phyloP scores from a whole-genome alignment of 139 green algal species.

The Micromonas pusilla region DNA sequence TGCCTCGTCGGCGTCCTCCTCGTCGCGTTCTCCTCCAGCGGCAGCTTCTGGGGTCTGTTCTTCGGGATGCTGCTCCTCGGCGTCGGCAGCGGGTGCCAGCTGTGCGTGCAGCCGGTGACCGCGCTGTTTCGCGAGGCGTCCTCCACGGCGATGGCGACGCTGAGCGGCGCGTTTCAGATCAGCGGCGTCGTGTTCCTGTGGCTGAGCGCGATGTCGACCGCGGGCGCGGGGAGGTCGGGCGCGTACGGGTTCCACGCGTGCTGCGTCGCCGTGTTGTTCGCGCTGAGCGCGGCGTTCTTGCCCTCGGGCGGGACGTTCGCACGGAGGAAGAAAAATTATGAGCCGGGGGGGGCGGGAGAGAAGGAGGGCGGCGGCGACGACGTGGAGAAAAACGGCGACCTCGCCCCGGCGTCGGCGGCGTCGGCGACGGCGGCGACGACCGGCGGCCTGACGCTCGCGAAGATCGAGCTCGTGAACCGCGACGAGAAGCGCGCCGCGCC shows the following conservation, averaged over 20 bases:
- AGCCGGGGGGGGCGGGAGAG: too few species aligned
- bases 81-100: background rate
- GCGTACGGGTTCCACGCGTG: background rate
- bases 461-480: background rate
- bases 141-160: background rate
- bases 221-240: background rate
- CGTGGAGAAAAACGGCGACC: background rate
- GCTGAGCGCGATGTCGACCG: background rate
- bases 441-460: too few species aligned
- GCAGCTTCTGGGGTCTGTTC: background rate
- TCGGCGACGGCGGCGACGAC: too few species aligned
- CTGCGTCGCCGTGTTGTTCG: background rate
- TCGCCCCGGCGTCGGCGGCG: background rate
- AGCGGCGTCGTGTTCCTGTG: background rate
- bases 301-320: background rate
- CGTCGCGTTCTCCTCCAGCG: background rate
- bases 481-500: background rate
- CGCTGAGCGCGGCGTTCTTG: background rate
- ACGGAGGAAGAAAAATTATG: background rate
- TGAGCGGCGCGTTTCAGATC: slow-evolving; percentile 12
- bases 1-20: background rate
- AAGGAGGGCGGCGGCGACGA: background rate
- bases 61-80: background rate
- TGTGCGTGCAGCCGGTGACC: slow-evolving; percentile 23
- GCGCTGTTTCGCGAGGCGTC: background rate